These are phyloP conservation scores for Penicillium hordei DNA, from an alignment of 2,329 filamentous ascomycete species.

Conservation along the genomic window DNA sequence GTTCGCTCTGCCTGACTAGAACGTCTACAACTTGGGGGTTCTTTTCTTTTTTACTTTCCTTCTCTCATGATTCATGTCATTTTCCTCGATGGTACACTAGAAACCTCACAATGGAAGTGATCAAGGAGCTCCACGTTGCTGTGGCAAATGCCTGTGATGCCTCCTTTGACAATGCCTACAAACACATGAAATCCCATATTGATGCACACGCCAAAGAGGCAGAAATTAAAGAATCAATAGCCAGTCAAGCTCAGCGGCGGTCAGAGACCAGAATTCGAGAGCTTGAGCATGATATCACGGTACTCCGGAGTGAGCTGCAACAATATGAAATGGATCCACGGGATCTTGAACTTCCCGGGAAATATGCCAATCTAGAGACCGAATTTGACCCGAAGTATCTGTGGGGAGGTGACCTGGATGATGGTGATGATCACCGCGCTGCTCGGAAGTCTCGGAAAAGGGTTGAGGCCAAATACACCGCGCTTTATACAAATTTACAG, in stretches of 20 bases:
- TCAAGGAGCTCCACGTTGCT: slow-evolving; percentile 33
- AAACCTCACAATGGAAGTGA: slow-evolving; percentile 28
- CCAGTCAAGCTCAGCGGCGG: slow-evolving; percentile 22
- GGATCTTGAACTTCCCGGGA: slow-evolving; percentile 7
- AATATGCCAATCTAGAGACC: slow-evolving; percentile 8
- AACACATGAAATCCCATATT: slow-evolving; percentile 26
- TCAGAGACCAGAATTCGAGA: slow-evolving; percentile 17
- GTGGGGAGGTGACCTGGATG: slow-evolving; percentile 22
- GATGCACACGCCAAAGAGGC: slow-evolving; percentile 26
- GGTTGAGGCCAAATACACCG: slow-evolving; percentile 33
- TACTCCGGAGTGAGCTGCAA: slow-evolving; percentile 25
- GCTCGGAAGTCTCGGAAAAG: slow-evolving; percentile 17
- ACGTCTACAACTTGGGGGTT: not conserved
- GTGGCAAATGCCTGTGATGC: slow-evolving; percentile 29
- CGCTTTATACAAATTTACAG: slow-evolving; percentile 33
- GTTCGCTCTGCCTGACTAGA: not conserved
- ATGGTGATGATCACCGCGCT: slow-evolving; percentile 16
- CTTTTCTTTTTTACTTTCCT: not conserved
- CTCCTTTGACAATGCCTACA: slow-evolving; percentile 32
- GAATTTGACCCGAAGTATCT: slow-evolving; percentile 14
- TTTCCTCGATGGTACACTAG: not conserved
- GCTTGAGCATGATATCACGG: slow-evolving; percentile 24
- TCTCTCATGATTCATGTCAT: not conserved
- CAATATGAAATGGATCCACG: slow-evolving; percentile 12
- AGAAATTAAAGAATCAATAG: slow-evolving; percentile 21